Conservation (phyloP, 2,329 filamentous ascomycete species). For the Talaromyces marneffei region DNA sequence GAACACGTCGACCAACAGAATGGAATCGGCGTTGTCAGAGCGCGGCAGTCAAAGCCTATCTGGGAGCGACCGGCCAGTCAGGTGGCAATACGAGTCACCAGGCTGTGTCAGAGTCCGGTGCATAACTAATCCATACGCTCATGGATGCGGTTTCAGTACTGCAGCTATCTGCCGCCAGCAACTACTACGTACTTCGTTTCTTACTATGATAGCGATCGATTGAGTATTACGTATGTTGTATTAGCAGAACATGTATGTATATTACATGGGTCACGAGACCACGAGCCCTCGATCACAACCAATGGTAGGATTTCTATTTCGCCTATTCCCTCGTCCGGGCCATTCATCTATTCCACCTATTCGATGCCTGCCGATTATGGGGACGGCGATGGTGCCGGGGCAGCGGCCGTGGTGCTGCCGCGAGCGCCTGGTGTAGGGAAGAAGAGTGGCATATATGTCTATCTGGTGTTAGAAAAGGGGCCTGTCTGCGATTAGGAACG, state of each 20-base stretch:
- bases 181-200: background rate
- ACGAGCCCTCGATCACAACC: background rate
- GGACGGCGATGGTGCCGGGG: slow-evolving; percentile 42
- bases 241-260: slow-evolving; percentile 3
- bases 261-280: slow-evolving; percentile 7
- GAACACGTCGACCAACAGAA: background rate
- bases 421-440: slow-evolving; percentile 48
- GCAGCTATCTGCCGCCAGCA: background rate
- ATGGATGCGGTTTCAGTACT: background rate
- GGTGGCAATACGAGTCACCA: slow-evolving; percentile 7
- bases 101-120: background rate
- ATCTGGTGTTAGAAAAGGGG: slow-evolving; percentile 20
- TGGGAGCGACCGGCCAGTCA: background rate
- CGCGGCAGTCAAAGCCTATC: background rate
- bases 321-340: background rate
- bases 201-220: background rate
- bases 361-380: background rate
- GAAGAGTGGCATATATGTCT: slow-evolving; percentile 62
- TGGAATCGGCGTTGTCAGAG: background rate
- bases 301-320: background rate
- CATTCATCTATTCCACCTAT: background rate
- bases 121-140: slow-evolving; percentile 1
- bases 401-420: slow-evolving; percentile 38
- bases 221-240: background rate
- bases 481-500: background rate